phyloP scores from a whole-genome alignment of 768 basidiomycete species.

The Boletus eberwhitei region DNA sequence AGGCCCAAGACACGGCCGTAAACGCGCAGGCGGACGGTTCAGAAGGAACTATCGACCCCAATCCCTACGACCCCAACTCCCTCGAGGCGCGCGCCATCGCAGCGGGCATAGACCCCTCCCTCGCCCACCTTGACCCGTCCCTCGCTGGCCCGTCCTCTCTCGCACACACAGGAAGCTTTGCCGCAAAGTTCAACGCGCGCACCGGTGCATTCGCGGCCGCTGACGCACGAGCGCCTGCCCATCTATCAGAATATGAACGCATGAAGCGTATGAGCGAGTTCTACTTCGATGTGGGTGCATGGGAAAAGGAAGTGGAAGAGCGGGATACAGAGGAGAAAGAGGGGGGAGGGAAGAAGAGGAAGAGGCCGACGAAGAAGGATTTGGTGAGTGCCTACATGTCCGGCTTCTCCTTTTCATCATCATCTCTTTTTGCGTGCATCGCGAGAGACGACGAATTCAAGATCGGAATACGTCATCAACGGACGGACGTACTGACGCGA shows the following conservation, averaged over 20 bases:
- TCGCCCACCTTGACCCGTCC: conserved; percentile 77
- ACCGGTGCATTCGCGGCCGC: conserved; percentile 70
- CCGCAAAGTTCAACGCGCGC: conserved; percentile 79
- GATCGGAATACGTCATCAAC: conserved; percentile 12
- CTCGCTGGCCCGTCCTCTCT: conserved; percentile 39
- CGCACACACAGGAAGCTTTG: conserved; percentile 41
- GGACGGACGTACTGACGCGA: conserved; percentile 26
- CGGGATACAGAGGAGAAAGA: conserved; percentile 44
- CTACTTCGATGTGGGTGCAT: conserved; percentile 80
- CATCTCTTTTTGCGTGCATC: conserved; percentile 17
- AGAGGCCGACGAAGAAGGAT: conserved; percentile 79
- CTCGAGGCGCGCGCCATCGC: conserved; percentile 70
- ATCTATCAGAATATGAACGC: conserved; percentile 78
- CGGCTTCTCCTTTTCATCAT: conserved; percentile 13
- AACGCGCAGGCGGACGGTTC: conserved; percentile 25
- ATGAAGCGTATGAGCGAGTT: conserved; percentile 80
- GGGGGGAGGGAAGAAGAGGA: conserved; percentile 67
- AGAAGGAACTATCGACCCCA: conserved; percentile 6
- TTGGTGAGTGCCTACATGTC: conserved; percentile 49
- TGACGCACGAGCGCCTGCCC: conserved; percentile 68
- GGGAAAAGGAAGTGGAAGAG: conserved; percentile 68
- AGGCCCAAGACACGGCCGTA: conserved; percentile 16
- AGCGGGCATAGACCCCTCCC: conserved; percentile 79
- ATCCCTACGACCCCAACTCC: conserved; percentile 37
- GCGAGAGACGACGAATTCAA: conserved; percentile 20